Base-by-base conservation (phyloP, 805 yeast genomes). In the Lipomyces sp. region DNA sequence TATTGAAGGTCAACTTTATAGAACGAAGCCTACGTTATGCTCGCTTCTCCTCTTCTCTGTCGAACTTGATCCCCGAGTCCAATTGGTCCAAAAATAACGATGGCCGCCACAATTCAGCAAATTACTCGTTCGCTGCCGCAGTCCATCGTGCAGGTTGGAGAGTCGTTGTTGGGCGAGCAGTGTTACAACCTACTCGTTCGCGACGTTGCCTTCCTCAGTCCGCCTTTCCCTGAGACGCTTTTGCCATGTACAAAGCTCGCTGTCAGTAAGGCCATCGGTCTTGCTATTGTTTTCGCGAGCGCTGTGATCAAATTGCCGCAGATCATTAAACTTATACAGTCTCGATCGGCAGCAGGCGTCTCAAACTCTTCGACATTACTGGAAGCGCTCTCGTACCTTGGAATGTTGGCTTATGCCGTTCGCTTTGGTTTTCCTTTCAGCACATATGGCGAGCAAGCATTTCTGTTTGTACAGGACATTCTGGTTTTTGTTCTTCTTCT, bases 291-390 rank as follows among this genome's bases (percentile, higher is more conserved):
- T 35, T 57, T 63, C 1, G 61, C 68, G 41, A 66, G 74, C 2
- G 65, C 73, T 2, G 58, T 71, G 19, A 68, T 71, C 35, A 73
- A 73, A 52, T 55, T 74, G 1, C 77, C 77, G 6, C 76, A 74
- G 58, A 68, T 73, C 41, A n/a, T 64, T 10, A 60, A 65, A 38
- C 63, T 73, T 32, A 35, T 73, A 22, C 45, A 55, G 16, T 58
- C 68, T 8, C 47, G 57, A 10, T 68, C 72, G 2, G 70, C 69
- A 10, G 59, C 45, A 2, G 76, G 75, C 4, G 53, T 73, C 14
- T 71, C 74, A 3, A 56, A 69, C 34, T 29, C 59, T 14, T 60
- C 68, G 39, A 65, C 61, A 39, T 38, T 66, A 7, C 60, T 73
- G 33, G 76, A 73, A 54, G 65, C 71, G 2, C 32, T 66, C 0